Evolutionary conservation across 257 asterid genomes (phyloP), one percentile per base, ranked within the genome.

Genomic region (Nicotiana obtusifolia): DNA sequence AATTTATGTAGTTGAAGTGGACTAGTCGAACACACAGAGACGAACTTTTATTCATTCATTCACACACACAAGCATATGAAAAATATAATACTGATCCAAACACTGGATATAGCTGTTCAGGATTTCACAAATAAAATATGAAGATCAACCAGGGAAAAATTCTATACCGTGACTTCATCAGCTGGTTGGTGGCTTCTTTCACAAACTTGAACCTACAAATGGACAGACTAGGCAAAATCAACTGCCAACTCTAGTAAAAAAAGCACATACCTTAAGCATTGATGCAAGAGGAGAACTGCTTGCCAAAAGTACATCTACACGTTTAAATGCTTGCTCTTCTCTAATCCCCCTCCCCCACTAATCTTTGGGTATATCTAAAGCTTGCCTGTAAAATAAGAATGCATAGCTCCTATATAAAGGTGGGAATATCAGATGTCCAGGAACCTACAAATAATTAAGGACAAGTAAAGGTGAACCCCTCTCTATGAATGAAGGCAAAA

Each of bases 121-220:
- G 60, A 71, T 31, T 71, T 44, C 3, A 33, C 15, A 71, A 13
- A 28, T 31, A 65, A 35, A 33, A 76, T 30, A 14, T 44, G 78
- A 47, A 22, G 62, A 73, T 73, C 62, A 73, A 49, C 26, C 56
- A 49, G 64, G 57, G 6, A 19, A 7, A 13, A 13, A 26, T 64
- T 83, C 14, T 78, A 64, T 87, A 95, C 99, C 92, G 87, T 94
- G 86, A 94, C 86, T 86, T 89, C 98, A 84, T 96, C 98, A 57
- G 95, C 95, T 1, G 98, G 98, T 82, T 93, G 98, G 88, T 91
- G 92, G 88, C 92, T 94, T 88, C 99, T 92, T 91, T 93, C 93
- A 83, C 95, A 94, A 82, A 96, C 91, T 86, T 89, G 99, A 71
- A 96, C 95, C 99, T 96, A 91, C 82, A 88, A 85, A 83, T 47